Evolutionary conservation across 2,329 filamentous ascomycete species (phyloP).

Genomic region (Nigrospora osmanthi): DNA sequence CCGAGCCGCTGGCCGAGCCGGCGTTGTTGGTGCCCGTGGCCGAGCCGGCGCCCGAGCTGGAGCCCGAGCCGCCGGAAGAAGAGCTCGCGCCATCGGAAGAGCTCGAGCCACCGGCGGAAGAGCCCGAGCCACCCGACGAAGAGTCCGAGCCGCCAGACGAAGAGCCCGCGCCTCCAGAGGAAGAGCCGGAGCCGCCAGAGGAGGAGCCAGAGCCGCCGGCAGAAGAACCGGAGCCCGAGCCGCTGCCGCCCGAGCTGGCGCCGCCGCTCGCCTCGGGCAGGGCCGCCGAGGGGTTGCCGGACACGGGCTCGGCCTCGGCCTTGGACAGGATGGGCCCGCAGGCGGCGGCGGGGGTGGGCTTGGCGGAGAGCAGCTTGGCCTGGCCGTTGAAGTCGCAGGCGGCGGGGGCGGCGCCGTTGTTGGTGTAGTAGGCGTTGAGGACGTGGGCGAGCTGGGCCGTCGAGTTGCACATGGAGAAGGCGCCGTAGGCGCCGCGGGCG

Average conservation of each 20-base stretch:
- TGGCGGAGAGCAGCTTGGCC: conserved; percentile 28
- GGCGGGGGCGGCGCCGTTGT: conserved; percentile 28
- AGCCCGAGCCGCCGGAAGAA: background rate
- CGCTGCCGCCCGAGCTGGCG: background rate
- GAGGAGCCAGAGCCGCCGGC: background rate
- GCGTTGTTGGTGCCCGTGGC: background rate
- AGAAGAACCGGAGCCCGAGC: background rate
- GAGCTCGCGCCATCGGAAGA: too few relatives aligned
- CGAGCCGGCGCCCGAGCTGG: background rate
- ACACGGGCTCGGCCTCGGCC: background rate
- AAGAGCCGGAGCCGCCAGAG: background rate
- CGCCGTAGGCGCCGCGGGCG: conserved; percentile 44
- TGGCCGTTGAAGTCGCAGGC: conserved; percentile 48
- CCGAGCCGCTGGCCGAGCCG: too few relatives aligned
- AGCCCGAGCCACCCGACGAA: too few relatives aligned
- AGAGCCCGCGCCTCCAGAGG: background rate
- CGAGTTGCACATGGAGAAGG: conserved; percentile 52
- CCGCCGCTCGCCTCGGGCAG: background rate
- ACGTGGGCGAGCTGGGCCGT: conserved; percentile 49
- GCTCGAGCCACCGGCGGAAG: too few relatives aligned
- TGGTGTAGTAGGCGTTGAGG: conserved; percentile 46
- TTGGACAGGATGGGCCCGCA: background rate
- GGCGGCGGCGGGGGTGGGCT: conserved; percentile 7
- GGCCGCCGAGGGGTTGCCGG: background rate
- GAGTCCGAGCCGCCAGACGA: too few relatives aligned